phyloP scores from a whole-genome alignment of 2,329 filamentous ascomycete species.

The Exophiala xenobiotica region DNA sequence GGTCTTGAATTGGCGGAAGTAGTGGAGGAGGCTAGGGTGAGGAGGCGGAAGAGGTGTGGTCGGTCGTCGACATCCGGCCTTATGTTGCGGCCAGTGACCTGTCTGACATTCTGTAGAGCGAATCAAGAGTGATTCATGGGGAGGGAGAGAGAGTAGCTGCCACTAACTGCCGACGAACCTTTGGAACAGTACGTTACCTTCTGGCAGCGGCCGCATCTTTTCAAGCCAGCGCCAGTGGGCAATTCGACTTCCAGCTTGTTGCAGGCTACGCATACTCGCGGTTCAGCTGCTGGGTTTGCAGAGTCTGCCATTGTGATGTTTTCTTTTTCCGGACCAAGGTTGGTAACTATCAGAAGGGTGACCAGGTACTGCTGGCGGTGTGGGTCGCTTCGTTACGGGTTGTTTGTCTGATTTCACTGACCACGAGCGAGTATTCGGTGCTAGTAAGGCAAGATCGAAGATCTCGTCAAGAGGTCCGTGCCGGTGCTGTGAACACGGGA shows the following conservation, averaged over 20 bases:
- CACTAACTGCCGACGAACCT: slow-evolving; percentile 8
- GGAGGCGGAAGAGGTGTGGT: slow-evolving; percentile 29
- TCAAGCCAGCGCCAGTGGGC: slow-evolving; percentile 9
- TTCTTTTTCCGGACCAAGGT: too few relatives aligned
- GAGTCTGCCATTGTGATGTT: slow-evolving; percentile 13
- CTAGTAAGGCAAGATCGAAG: too few relatives aligned
- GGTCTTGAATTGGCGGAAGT: slow-evolving; percentile 41
- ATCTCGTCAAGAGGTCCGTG: too few relatives aligned
- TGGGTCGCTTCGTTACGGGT: too few relatives aligned
- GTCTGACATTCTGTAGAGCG: slow-evolving; percentile 49
- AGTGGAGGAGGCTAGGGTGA: slow-evolving; percentile 25
- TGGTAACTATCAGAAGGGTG: too few relatives aligned
- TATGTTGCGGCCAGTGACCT: slow-evolving; percentile 52
- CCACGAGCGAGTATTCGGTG: too few relatives aligned
- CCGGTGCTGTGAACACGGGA: too few relatives aligned
- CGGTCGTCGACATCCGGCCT: slow-evolving; percentile 28
- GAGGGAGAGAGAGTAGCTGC: neutral
- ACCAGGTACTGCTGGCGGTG: too few relatives aligned
- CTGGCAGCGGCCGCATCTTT: slow-evolving; percentile 20
- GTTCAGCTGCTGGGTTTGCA: slow-evolving; percentile 6
- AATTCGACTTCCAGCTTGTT: slow-evolving; percentile 13
- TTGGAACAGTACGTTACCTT: slow-evolving; percentile 19
- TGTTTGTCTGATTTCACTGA: too few relatives aligned
- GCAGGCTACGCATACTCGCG: slow-evolving; percentile 13
- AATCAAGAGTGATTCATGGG: neutral